Evolutionary conservation across 768 basidiomycete species (phyloP).

Genomic region (Chalciporus chontae): DNA sequence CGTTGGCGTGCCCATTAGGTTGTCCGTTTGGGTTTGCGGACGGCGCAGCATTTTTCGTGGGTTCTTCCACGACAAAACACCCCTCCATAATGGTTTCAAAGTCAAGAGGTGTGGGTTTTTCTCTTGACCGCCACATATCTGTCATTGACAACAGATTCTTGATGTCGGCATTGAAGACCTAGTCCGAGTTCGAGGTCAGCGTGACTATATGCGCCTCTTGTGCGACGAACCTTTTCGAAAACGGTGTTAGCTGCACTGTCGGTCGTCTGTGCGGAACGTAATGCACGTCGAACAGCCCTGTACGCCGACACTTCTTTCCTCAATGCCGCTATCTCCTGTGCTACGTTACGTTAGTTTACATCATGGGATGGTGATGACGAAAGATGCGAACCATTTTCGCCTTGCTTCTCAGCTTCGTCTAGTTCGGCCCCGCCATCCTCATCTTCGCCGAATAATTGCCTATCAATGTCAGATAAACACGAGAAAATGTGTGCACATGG

Average conservation of each 20-base stretch:
- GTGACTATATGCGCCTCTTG: background rate
- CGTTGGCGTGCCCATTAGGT: slow-evolving; percentile 27
- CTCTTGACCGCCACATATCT: slow-evolving; percentile 94
- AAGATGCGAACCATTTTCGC: slow-evolving; percentile 75
- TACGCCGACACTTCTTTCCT: slow-evolving; percentile 90
- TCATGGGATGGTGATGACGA: background rate
- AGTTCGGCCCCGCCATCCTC: slow-evolving; percentile 78
- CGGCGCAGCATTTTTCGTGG: slow-evolving; percentile 11
- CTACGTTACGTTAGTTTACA: slow-evolving; percentile 36
- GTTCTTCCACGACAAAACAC: slow-evolving; percentile 47
- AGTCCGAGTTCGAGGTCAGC: slow-evolving; percentile 1
- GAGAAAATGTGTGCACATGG: background rate
- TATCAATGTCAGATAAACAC: slow-evolving; percentile 27
- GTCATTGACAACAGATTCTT: slow-evolving; percentile 85
- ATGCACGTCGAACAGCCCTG: slow-evolving; percentile 66
- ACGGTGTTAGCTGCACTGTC: slow-evolving; percentile 60
- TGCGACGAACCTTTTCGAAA: slow-evolving; percentile 73
- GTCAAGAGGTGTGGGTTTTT: slow-evolving; percentile 82
- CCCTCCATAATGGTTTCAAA: slow-evolving; percentile 71
- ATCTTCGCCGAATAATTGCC: slow-evolving; percentile 94
- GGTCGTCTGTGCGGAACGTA: slow-evolving; percentile 43
- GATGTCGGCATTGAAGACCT: slow-evolving; percentile 91
- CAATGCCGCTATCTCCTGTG: slow-evolving; percentile 84
- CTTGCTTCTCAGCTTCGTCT: slow-evolving; percentile 87
- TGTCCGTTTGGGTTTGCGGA: slow-evolving; percentile 18